Base-by-base conservation (phyloP, 345 rosid species). In the Toxicodendron radicans region DNA sequence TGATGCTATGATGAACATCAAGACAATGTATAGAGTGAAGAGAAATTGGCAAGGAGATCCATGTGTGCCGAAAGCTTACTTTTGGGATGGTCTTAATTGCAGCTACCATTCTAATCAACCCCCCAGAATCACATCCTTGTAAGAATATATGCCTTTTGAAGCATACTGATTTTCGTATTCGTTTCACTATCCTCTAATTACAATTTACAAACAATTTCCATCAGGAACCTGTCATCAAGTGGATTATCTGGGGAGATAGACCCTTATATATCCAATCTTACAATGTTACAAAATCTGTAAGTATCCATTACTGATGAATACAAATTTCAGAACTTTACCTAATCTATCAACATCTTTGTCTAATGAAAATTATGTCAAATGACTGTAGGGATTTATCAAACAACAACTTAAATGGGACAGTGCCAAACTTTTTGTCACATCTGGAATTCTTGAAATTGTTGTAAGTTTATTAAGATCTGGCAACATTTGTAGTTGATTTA, bases 351-450 rank as follows among this genome's bases (percentile, higher is more conserved):
- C 51, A 46, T 46, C 51, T 16, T 5, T n/a, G 17, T 6, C 5
- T 66, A 43, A 68, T n/a, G 9, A 6, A 21, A 1, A 12, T 53
- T 53, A 14, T 5, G 10, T 7, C 14, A 24, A 41, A 11, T 21
- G 75, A 72, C 9, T 30, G 1, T 83, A 89, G 96, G 81, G 93
- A 89, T 72, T 77, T 89, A 48, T 91, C 94, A 5, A 78, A 79
- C 52, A 89, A 84, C 71, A 77, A 27, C 53, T 72, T 91, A 56
- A 73, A 71, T 49, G 93, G 93, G 64, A 21, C 70, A 0, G 67
- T 91, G 52, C 95, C 95, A 3, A 64, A n/a, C 0, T 79, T 83
- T 66, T 70, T 91, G 0, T 79, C 83, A 5, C 58, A 70, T 30
- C 60, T 87, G 85, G 24, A 53, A 17, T 53, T 23, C 45, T 75